phyloP scores from a whole-genome alignment of 2,329 filamentous ascomycete species.

The Gyromitra esculenta region DNA sequence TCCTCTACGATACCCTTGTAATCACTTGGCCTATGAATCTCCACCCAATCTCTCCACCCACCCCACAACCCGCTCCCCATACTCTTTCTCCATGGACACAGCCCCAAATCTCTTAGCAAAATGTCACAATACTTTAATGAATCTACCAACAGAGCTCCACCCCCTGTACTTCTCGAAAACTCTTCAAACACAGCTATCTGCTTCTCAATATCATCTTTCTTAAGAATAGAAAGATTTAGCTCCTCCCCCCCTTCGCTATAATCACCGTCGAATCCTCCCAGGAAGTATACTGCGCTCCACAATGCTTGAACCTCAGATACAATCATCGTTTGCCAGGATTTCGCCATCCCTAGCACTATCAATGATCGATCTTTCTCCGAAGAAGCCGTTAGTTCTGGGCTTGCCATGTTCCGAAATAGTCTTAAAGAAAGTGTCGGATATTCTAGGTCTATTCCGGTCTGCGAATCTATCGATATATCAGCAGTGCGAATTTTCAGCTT shows the following conservation, averaged over 20 bases:
- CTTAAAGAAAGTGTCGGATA: not conserved
- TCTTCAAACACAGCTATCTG: constrained; percentile 19
- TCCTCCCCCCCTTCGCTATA: not conserved
- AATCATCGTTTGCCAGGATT: constrained; percentile 24
- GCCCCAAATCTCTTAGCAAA: constrained; percentile 15
- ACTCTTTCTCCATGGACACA: constrained; percentile 17
- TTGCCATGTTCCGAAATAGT: constrained; percentile 24
- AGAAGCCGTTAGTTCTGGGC: not conserved
- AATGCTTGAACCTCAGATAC: constrained; percentile 23
- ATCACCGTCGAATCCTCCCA: not conserved
- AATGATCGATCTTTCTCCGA: not conserved
- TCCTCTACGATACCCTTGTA: constrained; percentile 15
- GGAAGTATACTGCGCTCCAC: constrained; percentile 10
- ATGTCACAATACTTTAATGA: constrained; percentile 21
- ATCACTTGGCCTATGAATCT: constrained; percentile 15
- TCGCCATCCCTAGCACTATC: constrained; percentile 19
- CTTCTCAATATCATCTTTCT: not conserved
- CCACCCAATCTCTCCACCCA: constrained; percentile 18
- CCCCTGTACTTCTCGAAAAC: constrained; percentile 14
- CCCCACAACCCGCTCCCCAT: not conserved
- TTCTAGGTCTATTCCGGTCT: not conserved
- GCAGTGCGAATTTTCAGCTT: not conserved
- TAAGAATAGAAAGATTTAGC: not conserved
- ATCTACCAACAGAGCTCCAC: constrained; percentile 11
- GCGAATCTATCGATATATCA: not conserved